A percentile compares a stretch with the other conserved stretches of the same genome.
phyloP scores from a whole-genome alignment of 2,329 filamentous ascomycete genomes.

The Arthroderma sp. region DNA sequence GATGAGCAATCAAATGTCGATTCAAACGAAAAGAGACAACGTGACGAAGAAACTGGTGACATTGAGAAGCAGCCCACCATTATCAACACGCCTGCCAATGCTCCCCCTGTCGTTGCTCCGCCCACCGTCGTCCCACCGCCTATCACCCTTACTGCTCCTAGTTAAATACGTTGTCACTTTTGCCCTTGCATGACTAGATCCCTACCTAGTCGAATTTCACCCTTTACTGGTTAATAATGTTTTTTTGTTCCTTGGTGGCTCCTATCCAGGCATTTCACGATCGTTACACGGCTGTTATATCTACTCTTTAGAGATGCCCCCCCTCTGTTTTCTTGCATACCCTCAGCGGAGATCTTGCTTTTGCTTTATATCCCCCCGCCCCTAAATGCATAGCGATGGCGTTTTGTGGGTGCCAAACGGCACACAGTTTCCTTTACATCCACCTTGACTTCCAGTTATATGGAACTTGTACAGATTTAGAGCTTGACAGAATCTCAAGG shows the following conservation, averaged over 20 bases:
- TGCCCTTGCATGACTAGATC: neutral
- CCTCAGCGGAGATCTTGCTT: neutral
- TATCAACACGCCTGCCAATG: slow-evolving; percentile 11
- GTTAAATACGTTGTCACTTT: slow-evolving; percentile 9
- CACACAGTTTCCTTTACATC: neutral
- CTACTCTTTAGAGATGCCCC: neutral
- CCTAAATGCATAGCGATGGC: slow-evolving; percentile 8
- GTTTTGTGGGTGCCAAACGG: neutral
- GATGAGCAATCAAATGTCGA: slow-evolving; percentile 8
- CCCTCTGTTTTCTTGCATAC: neutral
- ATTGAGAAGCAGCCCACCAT: slow-evolving; percentile 5
- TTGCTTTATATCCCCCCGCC: neutral
- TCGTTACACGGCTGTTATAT: neutral
- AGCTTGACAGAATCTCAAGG: neutral
- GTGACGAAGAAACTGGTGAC: slow-evolving; percentile 12
- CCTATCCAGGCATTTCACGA: neutral
- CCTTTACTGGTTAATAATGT: neutral
- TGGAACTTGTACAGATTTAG: neutral
- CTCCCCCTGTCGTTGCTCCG: slow-evolving; percentile 26
- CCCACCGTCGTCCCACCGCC: slow-evolving; percentile 21
- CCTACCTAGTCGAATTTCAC: neutral
- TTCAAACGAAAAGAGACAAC: slow-evolving; percentile 13
- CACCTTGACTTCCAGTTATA: neutral
- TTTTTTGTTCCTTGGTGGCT: neutral
- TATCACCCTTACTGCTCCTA: slow-evolving; percentile 30